These are phyloP conservation scores for Thalassiosira livingstoniorum DNA, from an alignment of 352 stramenopile species.

Conservation along the genomic window DNA sequence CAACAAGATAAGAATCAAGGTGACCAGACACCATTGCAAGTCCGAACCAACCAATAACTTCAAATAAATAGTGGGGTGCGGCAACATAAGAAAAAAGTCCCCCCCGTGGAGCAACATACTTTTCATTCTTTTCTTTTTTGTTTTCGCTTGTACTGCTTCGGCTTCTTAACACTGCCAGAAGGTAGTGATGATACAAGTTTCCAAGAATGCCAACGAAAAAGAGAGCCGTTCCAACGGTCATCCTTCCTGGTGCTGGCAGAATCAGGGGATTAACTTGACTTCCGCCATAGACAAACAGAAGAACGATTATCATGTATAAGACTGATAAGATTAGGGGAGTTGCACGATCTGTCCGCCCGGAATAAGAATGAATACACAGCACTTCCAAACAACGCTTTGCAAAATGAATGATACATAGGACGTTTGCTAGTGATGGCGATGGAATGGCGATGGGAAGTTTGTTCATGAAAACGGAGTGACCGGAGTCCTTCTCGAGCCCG, in stretches of 20 bases:
- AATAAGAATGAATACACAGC: conserved; percentile 73
- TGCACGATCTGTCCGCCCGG: conserved; percentile 43
- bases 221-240: conserved; percentile 16
- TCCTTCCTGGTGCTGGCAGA: background rate
- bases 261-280: background rate
- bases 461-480: background rate
- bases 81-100: conserved; percentile 68
- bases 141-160: background rate
- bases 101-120: conserved; percentile 65
- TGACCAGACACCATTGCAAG: conserved; percentile 63
- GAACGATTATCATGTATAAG: conserved; percentile 57
- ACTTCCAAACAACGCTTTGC: conserved; percentile 69
- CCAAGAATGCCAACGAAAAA: conserved; percentile 68
- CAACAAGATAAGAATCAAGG: conserved; percentile 59
- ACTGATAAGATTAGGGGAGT: conserved; percentile 54
- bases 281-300: conserved; percentile 49
- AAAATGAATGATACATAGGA: conserved; percentile 67
- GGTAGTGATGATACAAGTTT: conserved; percentile 79
- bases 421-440: conserved; percentile 21
- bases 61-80: conserved; percentile 76
- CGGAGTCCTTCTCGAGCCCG: background rate
- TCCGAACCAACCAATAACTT: conserved; percentile 73
- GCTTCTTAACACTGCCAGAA: conserved; percentile 59
- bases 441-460: background rate
- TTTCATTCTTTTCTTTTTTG: conserved; percentile 23